Conservation (phyloP, 108 stramenopile species). For the Pseudonitzschia multiseries region DNA sequence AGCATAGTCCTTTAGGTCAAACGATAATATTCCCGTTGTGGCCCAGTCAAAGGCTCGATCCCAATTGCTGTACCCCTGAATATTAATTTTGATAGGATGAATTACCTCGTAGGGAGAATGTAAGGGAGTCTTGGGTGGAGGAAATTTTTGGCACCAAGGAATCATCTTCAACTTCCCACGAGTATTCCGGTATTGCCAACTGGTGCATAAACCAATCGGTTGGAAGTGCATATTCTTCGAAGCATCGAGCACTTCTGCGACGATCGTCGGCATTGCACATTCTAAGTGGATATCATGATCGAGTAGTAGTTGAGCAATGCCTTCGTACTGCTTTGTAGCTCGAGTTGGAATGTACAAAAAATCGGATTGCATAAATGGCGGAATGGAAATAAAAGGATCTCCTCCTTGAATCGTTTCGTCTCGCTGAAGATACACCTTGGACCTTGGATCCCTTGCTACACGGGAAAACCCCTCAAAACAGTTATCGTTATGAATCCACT, state of each 20-base stretch:
- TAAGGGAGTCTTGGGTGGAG: not conserved
- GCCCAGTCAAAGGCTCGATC: not conserved
- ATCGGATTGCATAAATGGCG: not conserved
- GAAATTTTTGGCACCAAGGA: not conserved
- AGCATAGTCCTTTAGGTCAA: too few relatives aligned
- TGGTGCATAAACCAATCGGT: not conserved
- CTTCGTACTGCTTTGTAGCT: not conserved
- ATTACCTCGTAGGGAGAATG: not conserved
- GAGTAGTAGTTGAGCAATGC: not conserved
- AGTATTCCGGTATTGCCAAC: not conserved
- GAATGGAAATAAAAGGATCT: not conserved
- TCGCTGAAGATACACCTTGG: not conserved
- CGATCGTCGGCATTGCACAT: not conserved
- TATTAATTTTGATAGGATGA: not conserved
- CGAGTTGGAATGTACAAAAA: not conserved
- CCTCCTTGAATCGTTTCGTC: not conserved
- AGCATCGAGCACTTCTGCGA: not conserved
- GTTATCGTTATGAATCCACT: not conserved
- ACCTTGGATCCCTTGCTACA: not conserved
- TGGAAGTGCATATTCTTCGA: not conserved
- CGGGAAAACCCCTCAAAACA: not conserved
- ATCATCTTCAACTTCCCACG: not conserved
- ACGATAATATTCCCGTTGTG: too few relatives aligned
- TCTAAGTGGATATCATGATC: not conserved
- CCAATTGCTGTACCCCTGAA: not conserved